Evolutionary conservation across 805 yeast genomes (phyloP).

Genomic region (Candida gorgasii): DNA sequence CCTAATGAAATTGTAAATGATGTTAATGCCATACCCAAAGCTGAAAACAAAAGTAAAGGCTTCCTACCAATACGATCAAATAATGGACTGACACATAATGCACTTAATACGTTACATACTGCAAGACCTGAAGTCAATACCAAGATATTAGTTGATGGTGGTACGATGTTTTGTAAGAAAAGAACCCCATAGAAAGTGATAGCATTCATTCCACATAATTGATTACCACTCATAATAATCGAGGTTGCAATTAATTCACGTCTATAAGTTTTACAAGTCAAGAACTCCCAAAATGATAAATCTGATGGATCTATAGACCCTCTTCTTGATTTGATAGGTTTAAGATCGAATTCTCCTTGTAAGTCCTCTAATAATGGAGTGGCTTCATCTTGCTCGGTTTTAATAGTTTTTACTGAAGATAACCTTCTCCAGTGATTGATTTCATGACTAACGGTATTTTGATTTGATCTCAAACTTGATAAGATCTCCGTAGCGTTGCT

Average conservation of each 20-base stretch:
- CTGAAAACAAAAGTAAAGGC: constrained; percentile 30
- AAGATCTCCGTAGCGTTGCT: constrained; percentile 29
- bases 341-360: constrained; percentile 1
- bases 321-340: constrained; percentile 13
- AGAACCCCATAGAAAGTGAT: constrained; percentile 89
- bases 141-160: constrained; percentile 36
- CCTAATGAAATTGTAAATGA: constrained; percentile 30
- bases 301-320: constrained; percentile 33
- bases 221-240: constrained; percentile 40
- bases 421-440: constrained; percentile 39
- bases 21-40: constrained; percentile 23
- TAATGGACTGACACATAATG: constrained; percentile 65
- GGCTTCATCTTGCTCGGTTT: constrained; percentile 7
- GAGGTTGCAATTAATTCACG: constrained; percentile 30
- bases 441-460: constrained; percentile 30
- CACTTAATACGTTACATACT: constrained; percentile 65
- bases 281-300: constrained; percentile 17
- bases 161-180: constrained; percentile 65
- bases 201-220: constrained; percentile 78
- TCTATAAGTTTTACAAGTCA: constrained; percentile 20
- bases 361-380: constrained; percentile 14
- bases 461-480: constrained; percentile 29
- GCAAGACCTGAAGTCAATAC: constrained; percentile 72
- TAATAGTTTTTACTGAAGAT: constrained; percentile 8
- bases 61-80: constrained; percentile 76